Evolutionary conservation across 371 early-diverging fungal species (phyloP), one percentile per base, ranked within the genome.

Genomic region (Apophysomyces variabilis): DNA sequence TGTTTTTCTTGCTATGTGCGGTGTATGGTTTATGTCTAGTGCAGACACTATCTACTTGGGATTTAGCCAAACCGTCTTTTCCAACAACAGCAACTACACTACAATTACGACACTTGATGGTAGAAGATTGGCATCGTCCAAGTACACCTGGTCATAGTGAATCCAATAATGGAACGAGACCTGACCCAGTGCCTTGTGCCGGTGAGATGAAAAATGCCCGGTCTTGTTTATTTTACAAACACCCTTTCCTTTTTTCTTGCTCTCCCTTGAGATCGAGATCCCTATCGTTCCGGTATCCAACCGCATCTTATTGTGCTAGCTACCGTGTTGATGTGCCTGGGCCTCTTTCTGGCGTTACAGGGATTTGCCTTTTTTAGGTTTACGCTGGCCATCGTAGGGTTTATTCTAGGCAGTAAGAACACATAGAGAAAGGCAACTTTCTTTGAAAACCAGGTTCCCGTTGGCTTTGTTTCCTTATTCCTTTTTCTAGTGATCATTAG

Each of bases 321-420:
- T 41, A 43, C 41, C 13, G 13, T 76, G 0, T 38, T 73, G 4
- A 61, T 76, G 9, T 0, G 59, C 2, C 11, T 72, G 4, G 79
- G 71, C 3, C 38, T 69, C 6, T 71, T 58, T 61, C 43, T 75
- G 1, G 41, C 73, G 41, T 45, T 57, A 4, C 39, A 44, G 6
- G 70, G 69, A 1, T 80, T 75, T 56, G 66, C 64, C 1, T 64
- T 68, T 26, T 80, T 77, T 67, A 70, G 64, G 32, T 26, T 69
- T 21, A 73, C 78, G 0, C 61, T 77, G 44, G 70, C 41, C 5
- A 16, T 66, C 6, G 50, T 61, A 16, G 77, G 80, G 7, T 67
- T 75, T 18, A 32, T 70, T 4, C 35, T 71, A 13, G 80, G 77
- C 35, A 45, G 80, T 76, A 77, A 62, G 45, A 14, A 16, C 13